Conservation (phyloP, 768 basidiomycete species). For the Suillus americanus region DNA sequence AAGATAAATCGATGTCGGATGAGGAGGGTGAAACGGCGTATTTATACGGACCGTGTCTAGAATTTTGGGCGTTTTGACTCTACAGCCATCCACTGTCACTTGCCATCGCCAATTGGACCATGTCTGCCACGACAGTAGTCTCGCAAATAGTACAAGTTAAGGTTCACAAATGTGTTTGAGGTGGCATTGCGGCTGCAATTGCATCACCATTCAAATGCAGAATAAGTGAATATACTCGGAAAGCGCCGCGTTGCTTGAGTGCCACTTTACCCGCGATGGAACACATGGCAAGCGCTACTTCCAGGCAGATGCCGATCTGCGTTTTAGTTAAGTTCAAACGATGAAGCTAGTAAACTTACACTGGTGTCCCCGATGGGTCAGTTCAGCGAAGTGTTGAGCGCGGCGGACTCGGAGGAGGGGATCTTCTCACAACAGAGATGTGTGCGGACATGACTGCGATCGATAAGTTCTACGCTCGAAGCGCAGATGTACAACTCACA, state of each 20-base stretch:
- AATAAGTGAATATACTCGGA: background rate
- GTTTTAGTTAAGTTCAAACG: constrained; percentile 49
- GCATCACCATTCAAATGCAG: background rate
- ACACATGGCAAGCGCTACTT: constrained; percentile 69
- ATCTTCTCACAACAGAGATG: background rate
- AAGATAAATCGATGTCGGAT: background rate
- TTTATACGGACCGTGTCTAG: constrained; percentile 21
- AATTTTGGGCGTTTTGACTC: background rate
- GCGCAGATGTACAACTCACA: background rate
- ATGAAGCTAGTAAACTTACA: background rate
- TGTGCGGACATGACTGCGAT: background rate
- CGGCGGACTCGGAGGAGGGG: background rate
- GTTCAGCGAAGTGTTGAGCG: background rate
- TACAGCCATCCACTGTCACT: background rate
- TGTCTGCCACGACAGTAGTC: constrained; percentile 1
- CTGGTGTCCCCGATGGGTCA: background rate
- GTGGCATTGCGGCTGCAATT: constrained; percentile 1
- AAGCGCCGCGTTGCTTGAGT: background rate
- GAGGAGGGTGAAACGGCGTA: constrained; percentile 7
- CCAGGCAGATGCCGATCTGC: constrained; percentile 68
- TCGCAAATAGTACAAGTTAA: background rate
- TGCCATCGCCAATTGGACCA: background rate
- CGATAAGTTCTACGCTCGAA: background rate
- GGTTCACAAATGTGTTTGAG: background rate
- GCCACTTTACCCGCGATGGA: background rate